phyloP scores from a whole-genome alignment of 2,329 filamentous ascomycete species.

The Botryotinia convoluta region DNA sequence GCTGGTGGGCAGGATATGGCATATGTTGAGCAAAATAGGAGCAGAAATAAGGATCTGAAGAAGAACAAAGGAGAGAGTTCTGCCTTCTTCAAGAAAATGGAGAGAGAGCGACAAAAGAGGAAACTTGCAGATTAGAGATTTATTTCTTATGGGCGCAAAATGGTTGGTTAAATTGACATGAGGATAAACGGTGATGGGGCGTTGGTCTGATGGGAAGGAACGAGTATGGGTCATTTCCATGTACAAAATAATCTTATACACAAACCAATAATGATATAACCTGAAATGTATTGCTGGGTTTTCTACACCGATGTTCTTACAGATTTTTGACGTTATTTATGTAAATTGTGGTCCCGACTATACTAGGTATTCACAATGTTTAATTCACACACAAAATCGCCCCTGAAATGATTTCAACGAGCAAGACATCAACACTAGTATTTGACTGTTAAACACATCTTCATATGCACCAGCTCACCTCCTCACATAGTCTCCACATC shows the following conservation, averaged over 20 bases:
- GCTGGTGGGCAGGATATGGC: slow-evolving; percentile 96
- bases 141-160: neutral
- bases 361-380: too few relatives aligned
- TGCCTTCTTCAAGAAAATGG: slow-evolving; percentile 64
- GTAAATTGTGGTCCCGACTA: neutral
- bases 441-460: neutral
- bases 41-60: slow-evolving; percentile 64
- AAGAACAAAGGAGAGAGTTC: slow-evolving; percentile 57
- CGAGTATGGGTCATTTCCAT: neutral
- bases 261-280: neutral
- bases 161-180: slow-evolving; percentile 1
- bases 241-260: neutral
- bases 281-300: neutral
- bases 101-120: slow-evolving; percentile 58
- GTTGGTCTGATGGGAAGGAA: neutral
- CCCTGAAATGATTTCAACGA: neutral
- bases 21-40: slow-evolving; percentile 82
- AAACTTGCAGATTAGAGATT: slow-evolving; percentile 42
- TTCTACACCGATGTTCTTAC: too few relatives aligned
- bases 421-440: neutral
- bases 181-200: neutral
- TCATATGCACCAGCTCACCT: neutral
- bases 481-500: slow-evolving; percentile 30
- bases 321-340: too few relatives aligned
- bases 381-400: neutral